These are phyloP conservation scores for Cercophora sp. DNA, from an alignment of 495 filamentous ascomycete genomes.

Conservation along the genomic window DNA sequence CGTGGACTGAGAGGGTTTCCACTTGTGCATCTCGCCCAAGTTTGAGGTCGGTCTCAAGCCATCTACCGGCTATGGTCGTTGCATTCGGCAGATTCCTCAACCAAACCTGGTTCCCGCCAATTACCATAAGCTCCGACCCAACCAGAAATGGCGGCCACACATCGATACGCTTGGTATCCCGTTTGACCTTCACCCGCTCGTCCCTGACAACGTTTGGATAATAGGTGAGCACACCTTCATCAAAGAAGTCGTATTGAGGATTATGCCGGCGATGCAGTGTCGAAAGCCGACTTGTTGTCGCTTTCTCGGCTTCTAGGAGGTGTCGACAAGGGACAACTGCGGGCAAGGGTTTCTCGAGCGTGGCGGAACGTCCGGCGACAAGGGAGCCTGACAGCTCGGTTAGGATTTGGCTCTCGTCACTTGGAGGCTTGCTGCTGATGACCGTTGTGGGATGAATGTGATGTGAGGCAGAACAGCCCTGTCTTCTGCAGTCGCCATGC, in stretches of 20 bases:
- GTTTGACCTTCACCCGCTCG: background rate
- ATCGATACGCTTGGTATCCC: too few species aligned
- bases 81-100: constrained; percentile 12
- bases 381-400: constrained; percentile 3
- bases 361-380: background rate
- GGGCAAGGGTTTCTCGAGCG: background rate
- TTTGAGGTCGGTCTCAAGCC: too few species aligned
- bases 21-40: too few species aligned
- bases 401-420: too few species aligned
- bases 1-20: too few species aligned
- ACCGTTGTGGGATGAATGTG: too few species aligned
- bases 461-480: too few species aligned
- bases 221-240: background rate
- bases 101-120: constrained; percentile 10
- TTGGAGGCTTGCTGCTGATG: too few species aligned
- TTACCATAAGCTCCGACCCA: too few species aligned
- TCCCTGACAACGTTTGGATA: background rate
- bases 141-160: too few species aligned
- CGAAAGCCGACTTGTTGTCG: background rate
- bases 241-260: background rate
- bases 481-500: background rate
- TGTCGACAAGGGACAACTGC: background rate
- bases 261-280: constrained; percentile 2
- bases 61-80: constrained; percentile 10
- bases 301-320: too few species aligned